Evolutionary conservation across 169 alveolate genomes (phyloP), one percentile per base, ranked within the genome.

Genomic region (Cryptosporidium sp.): DNA sequence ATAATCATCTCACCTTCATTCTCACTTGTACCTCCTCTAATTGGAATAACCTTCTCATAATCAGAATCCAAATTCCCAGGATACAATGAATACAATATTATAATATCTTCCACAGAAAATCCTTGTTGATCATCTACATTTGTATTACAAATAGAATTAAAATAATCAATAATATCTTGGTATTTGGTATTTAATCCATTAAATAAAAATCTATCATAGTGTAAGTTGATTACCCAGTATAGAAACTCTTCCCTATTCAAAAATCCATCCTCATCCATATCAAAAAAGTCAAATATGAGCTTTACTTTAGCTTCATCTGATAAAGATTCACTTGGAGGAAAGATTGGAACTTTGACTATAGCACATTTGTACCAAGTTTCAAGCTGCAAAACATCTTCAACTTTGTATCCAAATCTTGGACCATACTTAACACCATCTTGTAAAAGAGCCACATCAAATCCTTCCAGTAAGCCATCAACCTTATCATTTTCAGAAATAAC

Each of bases 361-460:
- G 93, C 94, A 26, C 65, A 85, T 42, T 70, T 65, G 85, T 85
- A 92, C 70, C 91, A 68, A 62, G 69, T 85, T 1, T 85, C 85
- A 2, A 73, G 70, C 9, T 85, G 84, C 2, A 84, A 72, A 1
- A 44, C n/a, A n/a, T 42, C 85, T 14, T 89, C 94, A 26, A 92
- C 75, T 23, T 73, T 85, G 33, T 56, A 86, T 62, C 93, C 93
- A 35, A 70, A 84, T n/a, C 92, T 84, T 1, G 94, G 92, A 10
- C 94, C 94, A 72, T 91, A 91, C 16, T 85, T 73, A 33, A 92
- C 89, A 2, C 94, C 94, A 48, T 92, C 94, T 65, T 84, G 75
- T 35, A 87, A 61, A 18, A 87, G 42, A 16, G 92, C 94, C 1
- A 75, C 48, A 3, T 92, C 94, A 73, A 87, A 92, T 2, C 94